Percentiles rank a stretch among this genome's conserved stretches.
These are phyloP conservation scores for Kodamaea neixiangensis DNA, from an alignment of 805 yeast genomes.

Conservation along the genomic window DNA sequence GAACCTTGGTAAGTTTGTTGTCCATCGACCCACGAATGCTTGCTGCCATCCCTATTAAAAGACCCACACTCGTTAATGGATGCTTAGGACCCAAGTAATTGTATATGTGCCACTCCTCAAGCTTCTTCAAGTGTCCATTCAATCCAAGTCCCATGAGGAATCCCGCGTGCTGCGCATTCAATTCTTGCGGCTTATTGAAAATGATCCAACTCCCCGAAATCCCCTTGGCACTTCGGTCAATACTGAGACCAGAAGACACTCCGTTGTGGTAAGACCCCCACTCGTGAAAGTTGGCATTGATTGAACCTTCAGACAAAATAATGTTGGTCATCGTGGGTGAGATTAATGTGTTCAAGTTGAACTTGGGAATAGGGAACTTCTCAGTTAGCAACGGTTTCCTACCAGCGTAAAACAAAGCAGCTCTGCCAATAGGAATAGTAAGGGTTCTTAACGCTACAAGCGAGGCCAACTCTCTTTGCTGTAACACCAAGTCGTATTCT, in stretches of 20 bases:
- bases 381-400: constrained; percentile 82
- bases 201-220: constrained; percentile 90
- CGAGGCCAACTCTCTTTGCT: constrained; percentile 60
- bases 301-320: constrained; percentile 52
- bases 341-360: constrained; percentile 67
- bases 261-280: constrained; percentile 97
- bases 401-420: constrained; percentile 67
- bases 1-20: constrained; percentile 80
- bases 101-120: constrained; percentile 97
- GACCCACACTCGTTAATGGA: constrained; percentile 79
- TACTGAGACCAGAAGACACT: constrained; percentile 79
- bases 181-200: constrained; percentile 70
- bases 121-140: constrained; percentile 77
- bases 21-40: constrained; percentile 83
- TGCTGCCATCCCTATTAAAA: constrained; percentile 90
- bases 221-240: constrained; percentile 66
- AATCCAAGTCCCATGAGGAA: constrained; percentile 89
- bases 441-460: constrained; percentile 70
- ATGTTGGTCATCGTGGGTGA: constrained; percentile 68
- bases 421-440: constrained; percentile 76
- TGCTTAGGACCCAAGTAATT: constrained; percentile 91
- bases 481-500: constrained; percentile 57
- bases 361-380: constrained; percentile 72
- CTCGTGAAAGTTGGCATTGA: constrained; percentile 51
- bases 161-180: constrained; percentile 90